phyloP scores from a whole-genome alignment of 192 early-diverging fungal genomes.

The Radiomyces spectabilis region DNA sequence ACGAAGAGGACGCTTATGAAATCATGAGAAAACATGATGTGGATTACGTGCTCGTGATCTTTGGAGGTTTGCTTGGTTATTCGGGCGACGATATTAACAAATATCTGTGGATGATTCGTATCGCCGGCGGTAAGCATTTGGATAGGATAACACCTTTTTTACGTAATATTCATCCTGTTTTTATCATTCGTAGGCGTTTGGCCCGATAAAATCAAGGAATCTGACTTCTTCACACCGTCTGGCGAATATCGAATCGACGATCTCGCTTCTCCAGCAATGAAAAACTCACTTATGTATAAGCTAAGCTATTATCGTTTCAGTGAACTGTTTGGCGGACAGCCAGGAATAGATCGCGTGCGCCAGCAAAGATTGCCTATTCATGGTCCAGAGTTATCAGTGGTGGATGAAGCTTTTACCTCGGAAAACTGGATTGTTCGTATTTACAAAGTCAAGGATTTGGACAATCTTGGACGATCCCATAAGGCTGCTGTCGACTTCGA shows the following conservation, averaged over 20 bases:
- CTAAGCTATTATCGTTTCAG: conserved; percentile 92
- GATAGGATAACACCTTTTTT: conserved; percentile 34
- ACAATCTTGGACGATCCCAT: conserved; percentile 80
- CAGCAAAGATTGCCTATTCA: conserved; percentile 61
- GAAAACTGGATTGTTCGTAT: conserved; percentile 99
- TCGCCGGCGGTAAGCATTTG: too few relatives aligned
- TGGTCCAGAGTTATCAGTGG: conserved; percentile 70
- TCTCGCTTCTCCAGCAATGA: conserved; percentile 83
- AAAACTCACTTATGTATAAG: conserved; percentile 93
- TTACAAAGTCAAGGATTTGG: conserved; percentile 95
- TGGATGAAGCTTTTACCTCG: conserved; percentile 93
- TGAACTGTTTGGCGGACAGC: conserved; percentile 75
- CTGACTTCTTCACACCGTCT: conserved; percentile 74
- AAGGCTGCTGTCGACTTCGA: conserved; percentile 56
- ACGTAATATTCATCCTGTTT: not conserved
- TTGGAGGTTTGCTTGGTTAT: conserved; percentile 95
- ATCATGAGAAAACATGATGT: conserved; percentile 92
- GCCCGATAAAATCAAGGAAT: conserved; percentile 89
- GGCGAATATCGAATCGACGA: conserved; percentile 96
- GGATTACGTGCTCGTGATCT: conserved; percentile 94
- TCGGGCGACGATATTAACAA: conserved; percentile 99
- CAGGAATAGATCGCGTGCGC: conserved; percentile 81
- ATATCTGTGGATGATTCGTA: conserved; percentile 99
- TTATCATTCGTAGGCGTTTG: too few relatives aligned
- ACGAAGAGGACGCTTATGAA: conserved; percentile 89